A percentile compares a stretch with the other conserved stretches of the same genome.
phyloP scores from a whole-genome alignment of 1,284 basidiomycete genomes.

The Takashimella koratensis region DNA sequence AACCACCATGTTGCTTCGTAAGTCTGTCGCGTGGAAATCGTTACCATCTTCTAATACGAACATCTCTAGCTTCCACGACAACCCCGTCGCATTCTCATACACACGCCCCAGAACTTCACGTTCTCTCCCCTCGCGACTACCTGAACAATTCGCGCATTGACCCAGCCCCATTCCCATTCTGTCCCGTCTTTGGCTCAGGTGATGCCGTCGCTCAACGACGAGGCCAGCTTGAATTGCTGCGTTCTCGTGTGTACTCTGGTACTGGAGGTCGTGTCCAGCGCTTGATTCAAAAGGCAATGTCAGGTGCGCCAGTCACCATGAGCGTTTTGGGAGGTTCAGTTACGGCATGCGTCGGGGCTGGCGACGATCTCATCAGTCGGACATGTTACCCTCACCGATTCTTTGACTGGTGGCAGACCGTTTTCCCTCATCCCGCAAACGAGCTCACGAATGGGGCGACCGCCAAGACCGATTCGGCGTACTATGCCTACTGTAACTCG shows the following conservation, averaged over 20 bases:
- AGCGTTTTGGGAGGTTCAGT: constrained; percentile 90
- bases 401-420: constrained; percentile 90
- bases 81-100: too few species aligned
- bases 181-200: constrained; percentile 75
- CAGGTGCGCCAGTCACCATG: constrained; percentile 82
- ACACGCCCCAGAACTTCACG: constrained; percentile 44
- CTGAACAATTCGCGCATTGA: constrained; percentile 52
- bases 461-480: constrained; percentile 78
- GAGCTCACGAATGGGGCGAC: constrained; percentile 94
- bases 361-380: constrained; percentile 80
- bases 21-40: too few species aligned
- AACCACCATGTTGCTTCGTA: not conserved
- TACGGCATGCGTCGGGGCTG: constrained; percentile 87
- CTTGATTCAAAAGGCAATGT: constrained; percentile 76
- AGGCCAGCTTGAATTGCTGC: constrained; percentile 68
- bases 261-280: constrained; percentile 78
- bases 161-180: constrained; percentile 80
- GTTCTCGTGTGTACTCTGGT: constrained; percentile 73
- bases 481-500: constrained; percentile 85
- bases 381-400: constrained; percentile 83
- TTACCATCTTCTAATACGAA: too few species aligned
- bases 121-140: constrained; percentile 49
- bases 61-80: too few species aligned
- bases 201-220: constrained; percentile 75
- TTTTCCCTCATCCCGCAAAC: constrained; percentile 90